Evolutionary conservation across 2,329 filamentous ascomycete genomes (phyloP), one percentile per base, ranked within the genome.

Genomic region (Neocatenulostroma microsporum): DNA sequence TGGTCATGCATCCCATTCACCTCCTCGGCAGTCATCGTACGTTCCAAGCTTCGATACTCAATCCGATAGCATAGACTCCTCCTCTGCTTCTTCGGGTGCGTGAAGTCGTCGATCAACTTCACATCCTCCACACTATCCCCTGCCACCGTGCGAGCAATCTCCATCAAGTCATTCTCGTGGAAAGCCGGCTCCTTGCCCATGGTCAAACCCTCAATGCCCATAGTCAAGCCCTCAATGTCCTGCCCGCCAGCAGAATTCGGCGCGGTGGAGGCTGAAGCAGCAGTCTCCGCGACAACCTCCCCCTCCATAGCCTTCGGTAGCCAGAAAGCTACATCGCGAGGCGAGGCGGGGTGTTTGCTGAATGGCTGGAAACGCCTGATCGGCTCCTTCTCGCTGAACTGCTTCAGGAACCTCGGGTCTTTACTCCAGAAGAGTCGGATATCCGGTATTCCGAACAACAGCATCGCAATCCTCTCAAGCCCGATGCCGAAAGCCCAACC

Each of bases 91-190:
- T 84, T 87, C 25, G 88, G 87, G 62, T 96, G 87, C 31, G 75
- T 78, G 61, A 96, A 98, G 57, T 85, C 76, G 62, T 96, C 91
- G 35, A 85, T 77, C 19, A 93, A 69, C 43, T 69, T 71, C 34
- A 96, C 89, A 59, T 94, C 86, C 64, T 98, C 91, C 23, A 91
- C 86, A 17, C 79, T 63, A 58, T 94, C 84, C 34, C 87, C 88
- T 8, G 78, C 84, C 30, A 89, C 72, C 49, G 80, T 80, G 47
- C 91, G 79, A n/a, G 95, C 84, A 39, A 95, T 74, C 63, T 96
- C 91, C 89, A 96, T 96, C 34, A 96, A 70, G 61, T 98, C 91
- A 63, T 96, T 96, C 60, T 93, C 88, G 60, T 96, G 89, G 57
- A 94, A 86, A 0, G 63, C 62, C 6, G 50, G 50, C 31, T 62